Conservation (phyloP, 176 grass and related monocot genomes). For the Tillandsia fasciculata region DNA sequence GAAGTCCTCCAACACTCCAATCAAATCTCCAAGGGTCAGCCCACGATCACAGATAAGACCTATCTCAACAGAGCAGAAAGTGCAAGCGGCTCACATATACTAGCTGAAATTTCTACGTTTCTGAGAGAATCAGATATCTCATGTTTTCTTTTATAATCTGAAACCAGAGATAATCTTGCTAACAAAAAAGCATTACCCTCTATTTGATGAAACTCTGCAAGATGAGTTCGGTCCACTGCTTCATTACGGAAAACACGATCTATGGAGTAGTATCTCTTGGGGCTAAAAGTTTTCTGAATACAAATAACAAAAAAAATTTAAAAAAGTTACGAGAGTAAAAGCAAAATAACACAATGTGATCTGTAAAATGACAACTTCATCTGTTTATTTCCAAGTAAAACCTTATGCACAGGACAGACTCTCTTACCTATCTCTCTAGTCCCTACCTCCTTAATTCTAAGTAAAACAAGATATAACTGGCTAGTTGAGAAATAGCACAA, state of each 20-base stretch:
- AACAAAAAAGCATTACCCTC: conserved; percentile 41
- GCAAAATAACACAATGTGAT: too few relatives aligned
- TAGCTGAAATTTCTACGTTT: background rate
- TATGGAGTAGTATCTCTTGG: conserved; percentile 93
- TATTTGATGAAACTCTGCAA: conserved; percentile 98
- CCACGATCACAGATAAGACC: conserved; percentile 91
- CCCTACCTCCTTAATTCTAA: too few relatives aligned
- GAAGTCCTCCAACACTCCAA: conserved; percentile 94
- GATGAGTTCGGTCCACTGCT: conserved; percentile 91
- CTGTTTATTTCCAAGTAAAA: too few relatives aligned
- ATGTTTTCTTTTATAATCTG: background rate
- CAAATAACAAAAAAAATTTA: too few relatives aligned
- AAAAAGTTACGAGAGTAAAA: too few relatives aligned
- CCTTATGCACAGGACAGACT: too few relatives aligned
- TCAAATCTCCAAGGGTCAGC: conserved; percentile 83
- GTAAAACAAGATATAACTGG: too few relatives aligned
- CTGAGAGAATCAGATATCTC: background rate
- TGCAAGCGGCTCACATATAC: background rate
- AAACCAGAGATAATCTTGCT: conserved; percentile 12
- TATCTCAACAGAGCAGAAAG: conserved; percentile 22
- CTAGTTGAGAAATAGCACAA: too few relatives aligned
- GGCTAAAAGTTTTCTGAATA: conserved; percentile 63
- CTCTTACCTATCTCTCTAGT: too few relatives aligned
- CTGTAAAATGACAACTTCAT: too few relatives aligned
- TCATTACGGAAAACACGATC: conserved; percentile 95